Conservation (phyloP, 345 rosid species). For the Corchorus olitorius region DNA sequence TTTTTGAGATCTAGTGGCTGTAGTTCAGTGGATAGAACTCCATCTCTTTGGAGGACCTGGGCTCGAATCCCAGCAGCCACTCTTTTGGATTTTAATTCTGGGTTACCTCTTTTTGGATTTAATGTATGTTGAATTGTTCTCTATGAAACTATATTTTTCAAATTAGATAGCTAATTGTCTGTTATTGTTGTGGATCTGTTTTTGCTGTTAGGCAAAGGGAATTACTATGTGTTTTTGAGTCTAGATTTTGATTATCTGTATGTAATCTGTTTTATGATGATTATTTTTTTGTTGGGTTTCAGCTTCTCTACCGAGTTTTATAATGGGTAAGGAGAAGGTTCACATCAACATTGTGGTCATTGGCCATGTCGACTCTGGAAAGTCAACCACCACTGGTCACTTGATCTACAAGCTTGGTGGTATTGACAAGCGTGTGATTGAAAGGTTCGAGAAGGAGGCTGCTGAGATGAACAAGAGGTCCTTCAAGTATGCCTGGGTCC, state of each 20-base stretch:
- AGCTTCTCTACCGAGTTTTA: constrained; percentile 28
- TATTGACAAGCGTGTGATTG: constrained; percentile 87
- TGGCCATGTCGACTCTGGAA: constrained; percentile 88
- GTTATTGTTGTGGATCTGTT: not conserved
- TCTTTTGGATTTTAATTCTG: not conserved
- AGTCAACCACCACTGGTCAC: constrained; percentile 85
- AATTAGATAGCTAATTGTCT: constrained; percentile 25
- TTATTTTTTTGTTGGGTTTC: constrained; percentile 72
- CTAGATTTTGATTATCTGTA: constrained; percentile 14
- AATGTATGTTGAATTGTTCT: constrained; percentile 15
- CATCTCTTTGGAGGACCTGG: constrained; percentile 47
- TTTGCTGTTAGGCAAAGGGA: constrained; percentile 26
- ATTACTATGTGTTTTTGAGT: not conserved
- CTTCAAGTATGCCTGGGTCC: constrained; percentile 86
- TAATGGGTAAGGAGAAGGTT: constrained; percentile 80
- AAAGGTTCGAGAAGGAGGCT: constrained; percentile 87
- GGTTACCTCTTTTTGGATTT: constrained; percentile 10
- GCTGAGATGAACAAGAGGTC: constrained; percentile 95
- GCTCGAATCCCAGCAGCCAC: constrained; percentile 79
- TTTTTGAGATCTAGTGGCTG: constrained; percentile 20
- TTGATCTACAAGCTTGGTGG: constrained; percentile 87
- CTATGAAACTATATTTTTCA: not conserved
- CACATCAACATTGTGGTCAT: constrained; percentile 88
- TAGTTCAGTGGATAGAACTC: constrained; percentile 32
- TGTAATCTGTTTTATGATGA: constrained; percentile 46